phyloP scores from a whole-genome alignment of 257 asterid species.

The Solanum ossicruentum region DNA sequence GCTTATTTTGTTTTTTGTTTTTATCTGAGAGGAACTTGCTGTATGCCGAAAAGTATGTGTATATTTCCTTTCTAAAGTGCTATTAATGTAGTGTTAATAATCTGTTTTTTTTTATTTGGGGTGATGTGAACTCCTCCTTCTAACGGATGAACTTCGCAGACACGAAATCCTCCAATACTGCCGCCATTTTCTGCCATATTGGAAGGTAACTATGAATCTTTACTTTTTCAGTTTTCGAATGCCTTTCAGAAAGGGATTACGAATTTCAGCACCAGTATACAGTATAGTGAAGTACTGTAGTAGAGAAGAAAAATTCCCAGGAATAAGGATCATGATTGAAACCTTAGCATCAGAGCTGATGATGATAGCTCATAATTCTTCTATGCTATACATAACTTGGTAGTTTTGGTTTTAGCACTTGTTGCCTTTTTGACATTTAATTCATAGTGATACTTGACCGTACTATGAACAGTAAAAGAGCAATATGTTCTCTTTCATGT shows the following conservation, averaged over 20 bases:
- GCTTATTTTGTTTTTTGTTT: background rate
- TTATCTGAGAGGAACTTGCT: background rate
- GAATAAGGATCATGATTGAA: background rate
- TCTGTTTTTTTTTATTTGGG: background rate
- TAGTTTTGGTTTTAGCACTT: background rate
- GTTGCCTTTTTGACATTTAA: background rate
- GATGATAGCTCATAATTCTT: background rate
- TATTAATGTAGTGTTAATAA: background rate
- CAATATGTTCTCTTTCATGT: background rate
- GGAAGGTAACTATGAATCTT: constrained; percentile 35
- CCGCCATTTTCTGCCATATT: constrained; percentile 76
- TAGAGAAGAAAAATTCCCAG: background rate
- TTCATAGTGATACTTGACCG: background rate
- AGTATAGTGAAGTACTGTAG: background rate
- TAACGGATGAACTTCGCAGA: constrained; percentile 30
- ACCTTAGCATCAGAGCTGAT: background rate
- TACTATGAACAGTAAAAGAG: background rate
- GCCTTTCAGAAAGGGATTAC: background rate
- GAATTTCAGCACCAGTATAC: background rate
- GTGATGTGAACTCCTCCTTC: background rate
- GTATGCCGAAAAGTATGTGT: background rate
- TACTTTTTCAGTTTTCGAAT: background rate
- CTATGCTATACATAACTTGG: background rate
- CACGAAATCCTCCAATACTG: constrained; percentile 72
- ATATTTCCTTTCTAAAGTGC: background rate